Evolutionary conservation across 192 early-diverging fungal genomes (phyloP), one percentile per base, ranked within the genome.

Genomic region (Anaeromyces robustus): DNA sequence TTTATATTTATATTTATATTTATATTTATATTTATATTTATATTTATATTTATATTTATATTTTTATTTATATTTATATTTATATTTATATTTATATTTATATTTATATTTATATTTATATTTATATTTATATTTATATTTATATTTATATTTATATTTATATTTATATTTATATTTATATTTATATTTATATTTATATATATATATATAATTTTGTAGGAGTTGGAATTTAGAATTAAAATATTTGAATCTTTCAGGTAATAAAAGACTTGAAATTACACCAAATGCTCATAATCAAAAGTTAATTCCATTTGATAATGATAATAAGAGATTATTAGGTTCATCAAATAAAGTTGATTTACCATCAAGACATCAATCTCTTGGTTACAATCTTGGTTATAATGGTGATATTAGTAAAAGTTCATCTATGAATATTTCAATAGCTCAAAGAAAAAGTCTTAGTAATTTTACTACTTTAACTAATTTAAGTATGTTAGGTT

Each of bases 171-270:
- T 41, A 34, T 29, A 34, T n/a, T 4, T 7, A 18, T 43, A 13
- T 9, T 32, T 82, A 17, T 29, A 26, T 19, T 32, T 59, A 18
- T 52, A 2, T 83, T 41, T 52, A 30, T 52, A 30, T 19, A 68
- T 29, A 17, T 82, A 26, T 78, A 31, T 32, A 32, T 77, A 68
- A 39, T 77, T 41, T 79, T 43, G 30, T 80, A 89, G 89, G 89
- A 96, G 95, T 83, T 95, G 94, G 94, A 97, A 97, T 82, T 85
- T 94, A 34, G 92, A 93, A 22, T 88, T 97, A 28, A 93, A 92
- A 83, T 97, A 95, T 78, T 89, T 97, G 29, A 95, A 96, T 82
- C 88, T 97, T 80, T 96, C 95, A 13, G 94, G 95, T 79, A 96
- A 96, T 83, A 93, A 94, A 82, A 86, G 94, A 68, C 86, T 97